Base-by-base conservation (phyloP, 345 rosid genomes). In the Ceriops zippeliana region DNA sequence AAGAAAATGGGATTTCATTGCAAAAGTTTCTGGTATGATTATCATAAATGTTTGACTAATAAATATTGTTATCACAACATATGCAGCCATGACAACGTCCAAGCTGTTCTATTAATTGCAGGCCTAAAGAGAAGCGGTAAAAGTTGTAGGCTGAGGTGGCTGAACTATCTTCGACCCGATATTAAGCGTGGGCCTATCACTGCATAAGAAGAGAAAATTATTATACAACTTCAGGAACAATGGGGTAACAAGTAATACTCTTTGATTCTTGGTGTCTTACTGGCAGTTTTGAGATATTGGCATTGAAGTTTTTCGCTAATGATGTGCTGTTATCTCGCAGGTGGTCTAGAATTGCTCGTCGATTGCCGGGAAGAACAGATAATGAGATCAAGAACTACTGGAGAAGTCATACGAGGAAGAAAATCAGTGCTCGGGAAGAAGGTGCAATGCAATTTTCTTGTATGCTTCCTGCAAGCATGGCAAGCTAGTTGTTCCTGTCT, bases 191-290 rank as follows among this genome's bases (percentile, higher is more conserved):
- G 90, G n/a, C 77, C 67, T 27, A 82, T 91, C 52, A 83, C 76
- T 72, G 66, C 67, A 37, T 91, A 86, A 70, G 96, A 91, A 75
- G 90, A 83, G 49, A 71, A n/a, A 13, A 72, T 81, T 68, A 82
- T 91, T 22, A 37, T 82, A 63, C 81, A 83, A 68, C 86, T 91
- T 64, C 91, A 91, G 30, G 54, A 74, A 56, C 76, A 59, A 15
- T 86, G 89, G 91, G 96, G 97, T 27, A 91, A 91, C 89, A 89
- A 83, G 92, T 85, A 70, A 79, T 85, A 60, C 21, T 62, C 68
- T 63, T 61, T 34, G 19, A 42, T 42, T 57, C 60, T 42, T 70
- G 6, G 13, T 54, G 7, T 22, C 31, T 4, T 21, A 21, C 16
- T 16, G 10, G 22, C 37, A 20, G 26, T 10, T 65, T 7, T 24